Conservation (phyloP, 371 early-diverging fungal genomes). For the Rhizopus arrhizus region DNA sequence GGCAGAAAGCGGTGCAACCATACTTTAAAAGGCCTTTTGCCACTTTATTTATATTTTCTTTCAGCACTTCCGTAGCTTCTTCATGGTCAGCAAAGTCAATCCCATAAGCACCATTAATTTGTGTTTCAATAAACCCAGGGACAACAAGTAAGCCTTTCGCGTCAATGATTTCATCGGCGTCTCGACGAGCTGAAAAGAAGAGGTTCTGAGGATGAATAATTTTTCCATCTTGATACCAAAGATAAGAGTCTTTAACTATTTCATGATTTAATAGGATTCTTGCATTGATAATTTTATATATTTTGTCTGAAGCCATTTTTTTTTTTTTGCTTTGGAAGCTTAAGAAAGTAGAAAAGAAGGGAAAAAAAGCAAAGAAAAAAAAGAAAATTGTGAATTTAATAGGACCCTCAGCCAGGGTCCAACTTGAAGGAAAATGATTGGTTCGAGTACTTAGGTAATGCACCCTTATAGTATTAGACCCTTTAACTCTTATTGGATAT, state of each 20-base stretch:
- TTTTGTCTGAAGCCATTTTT: conserved; percentile 32
- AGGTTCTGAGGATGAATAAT: conserved; percentile 75
- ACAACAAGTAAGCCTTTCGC: conserved; percentile 73
- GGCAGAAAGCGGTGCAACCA: conserved; percentile 84
- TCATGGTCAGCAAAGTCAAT: conserved; percentile 76
- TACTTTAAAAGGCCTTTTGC: conserved; percentile 76
- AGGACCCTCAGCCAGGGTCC: conserved; percentile 1
- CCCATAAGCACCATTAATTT: conserved; percentile 87
- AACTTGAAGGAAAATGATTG: neutral
- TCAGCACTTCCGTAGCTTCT: conserved; percentile 46
- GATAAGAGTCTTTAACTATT: conserved; percentile 69
- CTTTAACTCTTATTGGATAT: neutral
- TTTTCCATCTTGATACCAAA: conserved; percentile 80
- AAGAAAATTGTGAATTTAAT: neutral
- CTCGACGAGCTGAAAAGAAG: conserved; percentile 70
- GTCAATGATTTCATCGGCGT: conserved; percentile 75
- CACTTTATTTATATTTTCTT: conserved; percentile 63
- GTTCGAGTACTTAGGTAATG: neutral
- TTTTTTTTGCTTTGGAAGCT: neutral
- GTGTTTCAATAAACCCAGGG: conserved; percentile 83
- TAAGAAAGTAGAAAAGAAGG: neutral
- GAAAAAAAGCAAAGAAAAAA: neutral
- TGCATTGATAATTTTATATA: conserved; percentile 80
- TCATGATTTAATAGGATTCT: conserved; percentile 72
- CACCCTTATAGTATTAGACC: neutral